These are phyloP conservation scores for Lecanicillium sp. DNA, from an alignment of 2,329 filamentous ascomycete genomes.

Conservation along the genomic window DNA sequence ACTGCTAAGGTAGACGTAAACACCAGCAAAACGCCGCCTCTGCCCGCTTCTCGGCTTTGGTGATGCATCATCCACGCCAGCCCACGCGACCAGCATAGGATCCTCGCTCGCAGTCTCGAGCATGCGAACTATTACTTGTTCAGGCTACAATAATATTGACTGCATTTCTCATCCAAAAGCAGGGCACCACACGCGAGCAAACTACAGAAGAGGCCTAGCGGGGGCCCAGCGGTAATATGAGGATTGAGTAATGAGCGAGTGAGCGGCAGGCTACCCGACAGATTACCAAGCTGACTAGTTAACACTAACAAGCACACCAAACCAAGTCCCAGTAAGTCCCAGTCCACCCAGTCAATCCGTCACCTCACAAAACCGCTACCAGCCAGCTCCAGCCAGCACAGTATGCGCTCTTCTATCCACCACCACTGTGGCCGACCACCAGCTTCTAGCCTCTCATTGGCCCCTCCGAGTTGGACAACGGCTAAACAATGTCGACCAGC, in stretches of 20 bases:
- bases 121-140: no score
- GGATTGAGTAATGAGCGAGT: neutral
- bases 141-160: neutral
- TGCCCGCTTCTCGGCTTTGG: neutral
- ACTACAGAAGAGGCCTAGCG: neutral
- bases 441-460: neutral
- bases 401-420: conserved; percentile 6
- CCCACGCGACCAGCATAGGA: neutral
- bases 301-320: no score
- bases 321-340: no score
- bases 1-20: neutral
- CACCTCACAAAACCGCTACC: no score
- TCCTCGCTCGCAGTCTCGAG: neutral
- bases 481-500: neutral
- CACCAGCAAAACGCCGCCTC: neutral
- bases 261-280: no score
- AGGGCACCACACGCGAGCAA: neutral
- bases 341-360: no score
- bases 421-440: conserved; percentile 5
- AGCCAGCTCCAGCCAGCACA: no score
- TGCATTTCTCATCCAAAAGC: neutral
- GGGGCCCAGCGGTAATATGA: conserved; percentile 1
- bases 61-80: neutral
- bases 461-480: neutral
- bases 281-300: no score